Percentiles rank a stretch among this genome's conserved stretches.
Conservation (phyloP, 2,329 filamentous ascomycete genomes). For the Ophiognomonia clavigignenti-juglandacearum region DNA sequence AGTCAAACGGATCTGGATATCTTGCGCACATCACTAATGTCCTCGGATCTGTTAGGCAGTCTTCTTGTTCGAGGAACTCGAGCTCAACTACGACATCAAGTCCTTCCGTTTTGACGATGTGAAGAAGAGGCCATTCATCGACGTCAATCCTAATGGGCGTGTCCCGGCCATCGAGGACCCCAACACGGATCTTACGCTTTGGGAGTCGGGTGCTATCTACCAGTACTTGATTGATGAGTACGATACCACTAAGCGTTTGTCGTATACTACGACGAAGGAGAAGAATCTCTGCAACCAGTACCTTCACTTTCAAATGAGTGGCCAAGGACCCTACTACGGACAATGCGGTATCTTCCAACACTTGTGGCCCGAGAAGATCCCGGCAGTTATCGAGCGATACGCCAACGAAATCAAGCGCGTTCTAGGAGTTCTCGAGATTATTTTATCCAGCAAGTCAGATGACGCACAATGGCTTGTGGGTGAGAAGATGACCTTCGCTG, state of each 20-base stretch:
- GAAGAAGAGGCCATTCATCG: constrained; percentile 22
- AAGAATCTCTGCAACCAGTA: constrained; percentile 23
- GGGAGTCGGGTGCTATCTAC: constrained; percentile 21
- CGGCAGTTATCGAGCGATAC: constrained; percentile 21
- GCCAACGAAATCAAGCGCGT: constrained; percentile 22
- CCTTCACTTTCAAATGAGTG: constrained; percentile 38
- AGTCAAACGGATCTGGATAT: not conserved
- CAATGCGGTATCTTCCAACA: constrained; percentile 33
- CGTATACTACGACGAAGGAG: constrained; percentile 18
- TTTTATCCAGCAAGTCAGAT: constrained; percentile 14
- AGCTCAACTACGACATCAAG: constrained; percentile 27
- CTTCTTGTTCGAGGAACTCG: constrained; percentile 32
- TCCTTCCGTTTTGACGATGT: constrained; percentile 20
- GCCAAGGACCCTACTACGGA: constrained; percentile 41
- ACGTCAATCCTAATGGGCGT: constrained; percentile 31
- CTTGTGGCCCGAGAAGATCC: constrained; percentile 25
- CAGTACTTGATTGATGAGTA: constrained; percentile 24
- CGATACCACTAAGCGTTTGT: constrained; percentile 20
- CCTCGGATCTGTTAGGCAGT: constrained; percentile 20
- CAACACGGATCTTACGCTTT: constrained; percentile 28
- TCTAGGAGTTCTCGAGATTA: constrained; percentile 21
- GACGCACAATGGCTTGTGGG: constrained; percentile 22
- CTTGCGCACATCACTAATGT: not conserved
- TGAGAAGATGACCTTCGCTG: constrained; percentile 20
- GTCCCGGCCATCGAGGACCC: constrained; percentile 30